Evolutionary conservation across 2,329 filamentous ascomycete species (phyloP), one percentile per base, ranked within the genome.

Genomic region (Camillea tinctor): DNA sequence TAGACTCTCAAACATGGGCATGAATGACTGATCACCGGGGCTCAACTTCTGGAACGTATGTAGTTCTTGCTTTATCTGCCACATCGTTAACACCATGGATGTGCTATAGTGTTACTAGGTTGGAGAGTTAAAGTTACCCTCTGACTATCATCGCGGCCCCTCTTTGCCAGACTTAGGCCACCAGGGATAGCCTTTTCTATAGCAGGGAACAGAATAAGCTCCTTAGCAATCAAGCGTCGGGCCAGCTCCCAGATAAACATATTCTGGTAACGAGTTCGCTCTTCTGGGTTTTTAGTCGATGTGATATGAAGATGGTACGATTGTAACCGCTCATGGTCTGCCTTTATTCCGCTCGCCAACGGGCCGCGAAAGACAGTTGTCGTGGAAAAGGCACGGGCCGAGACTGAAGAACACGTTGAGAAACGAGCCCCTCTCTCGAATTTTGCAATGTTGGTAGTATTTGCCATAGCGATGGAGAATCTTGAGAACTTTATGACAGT

Each of bases 221-320:
- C 82, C 60, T 84, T 80, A 8, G 77, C 80, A 55, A 83, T 74
- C 0, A 79, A 75, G 66, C 84, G 81, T 9, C 81, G 78, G 23
- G 81, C 78, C 0, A 84, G 72, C 60, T 82, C 79, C 81, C 81
- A 83, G 15, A 76, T 78, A 61, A 84, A 81, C 60, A 81, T 76
- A 57, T 84, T 84, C 58, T 80, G 77, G 60, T 74, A 82, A 13
- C 77, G 74, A 5, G 71, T 73, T 57, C 78, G 74, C 23, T 78
- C 73, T 30, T 81, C 80, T 30, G 67, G 65, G 55, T 81, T 76
- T 17, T 66, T 68, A 4, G 77, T 71, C 49, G 75, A 73, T 59
- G 79, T 62, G 40, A 83, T 73, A 17, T 76, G 74, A 19, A 78
- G 69, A 67, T 81, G 81, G 63, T 76, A 78, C 2, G 58, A 59